These are phyloP conservation scores for Phytophthora macrochlamydospora DNA, from an alignment of 352 stramenopile genomes.

Conservation along the genomic window DNA sequence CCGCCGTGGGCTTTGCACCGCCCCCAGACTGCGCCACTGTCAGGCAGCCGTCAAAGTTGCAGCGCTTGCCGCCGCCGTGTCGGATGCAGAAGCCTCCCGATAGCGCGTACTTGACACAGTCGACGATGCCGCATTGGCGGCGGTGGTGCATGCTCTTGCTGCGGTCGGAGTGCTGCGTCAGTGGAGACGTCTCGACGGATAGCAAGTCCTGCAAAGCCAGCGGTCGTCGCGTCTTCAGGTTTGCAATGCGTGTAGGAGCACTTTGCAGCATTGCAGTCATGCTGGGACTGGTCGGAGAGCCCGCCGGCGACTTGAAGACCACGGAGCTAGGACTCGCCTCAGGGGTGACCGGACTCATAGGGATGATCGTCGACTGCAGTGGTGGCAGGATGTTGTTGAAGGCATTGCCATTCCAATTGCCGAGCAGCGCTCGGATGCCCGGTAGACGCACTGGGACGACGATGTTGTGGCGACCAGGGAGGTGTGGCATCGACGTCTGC, in stretches of 20 bases:
- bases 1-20: slow-evolving; percentile 86
- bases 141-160: slow-evolving; percentile 44
- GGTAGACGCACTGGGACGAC: slow-evolving; percentile 8
- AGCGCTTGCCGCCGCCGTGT: slow-evolving; percentile 81
- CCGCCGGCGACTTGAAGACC: slow-evolving; percentile 28
- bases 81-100: slow-evolving; percentile 75
- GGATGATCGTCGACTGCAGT: slow-evolving; percentile 24
- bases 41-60: slow-evolving; percentile 53
- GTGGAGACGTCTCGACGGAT: slow-evolving; percentile 25
- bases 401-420: slow-evolving; percentile 5
- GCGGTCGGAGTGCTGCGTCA: slow-evolving; percentile 12
- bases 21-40: slow-evolving; percentile 83
- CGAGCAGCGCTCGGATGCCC: slow-evolving; percentile 29
- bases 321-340: slow-evolving; percentile 4
- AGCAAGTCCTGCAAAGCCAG: slow-evolving; percentile 64
- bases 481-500: slow-evolving; percentile 9
- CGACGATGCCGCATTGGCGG: slow-evolving; percentile 59
- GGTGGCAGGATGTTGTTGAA: slow-evolving; percentile 16
- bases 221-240: slow-evolving; percentile 43
- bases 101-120: slow-evolving; percentile 72
- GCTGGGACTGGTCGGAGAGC: slow-evolving; percentile 39
- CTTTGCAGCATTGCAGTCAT: slow-evolving; percentile 15
- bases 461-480: slow-evolving; percentile 23
- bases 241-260: slow-evolving; percentile 1
- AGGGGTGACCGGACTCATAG: slow-evolving; percentile 18